Conservation (phyloP, 2,329 filamentous ascomycete species). For the Exophiala dermatitidis region DNA sequence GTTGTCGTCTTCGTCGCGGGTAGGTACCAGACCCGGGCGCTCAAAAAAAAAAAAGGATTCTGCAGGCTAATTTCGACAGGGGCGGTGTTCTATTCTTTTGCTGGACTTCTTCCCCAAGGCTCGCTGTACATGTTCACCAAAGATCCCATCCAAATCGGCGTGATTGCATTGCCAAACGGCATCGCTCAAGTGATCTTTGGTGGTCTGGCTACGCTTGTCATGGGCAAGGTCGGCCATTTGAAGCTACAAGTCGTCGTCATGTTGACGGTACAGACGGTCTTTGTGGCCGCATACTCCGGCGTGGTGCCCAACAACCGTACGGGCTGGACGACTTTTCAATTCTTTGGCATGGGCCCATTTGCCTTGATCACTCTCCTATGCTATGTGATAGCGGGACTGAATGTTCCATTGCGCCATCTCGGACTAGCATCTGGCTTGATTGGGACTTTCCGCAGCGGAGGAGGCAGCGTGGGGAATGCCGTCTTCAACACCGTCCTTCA, state of each 20-base stretch:
- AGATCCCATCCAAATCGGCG: conserved; percentile 36
- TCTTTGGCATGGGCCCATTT: conserved; percentile 16
- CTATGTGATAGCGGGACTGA: conserved; percentile 14
- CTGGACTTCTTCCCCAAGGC: conserved; percentile 42
- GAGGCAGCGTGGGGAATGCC: conserved; percentile 26
- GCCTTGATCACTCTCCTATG: conserved; percentile 6
- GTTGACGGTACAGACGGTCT: conserved; percentile 24
- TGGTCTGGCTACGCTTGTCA: conserved; percentile 2
- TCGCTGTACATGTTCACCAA: conserved; percentile 38
- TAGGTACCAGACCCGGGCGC: no score
- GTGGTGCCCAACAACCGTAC: conserved; percentile 14
- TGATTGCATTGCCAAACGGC: conserved; percentile 31
- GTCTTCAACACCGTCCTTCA: conserved; percentile 28
- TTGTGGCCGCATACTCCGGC: conserved; percentile 17
- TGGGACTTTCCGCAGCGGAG: conserved; percentile 14
- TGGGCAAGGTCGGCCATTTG: conserved; percentile 12
- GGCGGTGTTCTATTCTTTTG: conserved; percentile 43
- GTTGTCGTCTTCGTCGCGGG: conserved; percentile 36
- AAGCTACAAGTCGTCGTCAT: conserved; percentile 16
- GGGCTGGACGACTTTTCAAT: conserved; percentile 24
- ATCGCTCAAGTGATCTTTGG: conserved; percentile 8
- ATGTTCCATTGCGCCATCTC: conserved; percentile 13
- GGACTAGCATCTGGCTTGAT: conserved; percentile 16
- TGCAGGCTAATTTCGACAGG: no score
- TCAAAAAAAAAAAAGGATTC: no score